Percentiles rank a stretch among this genome's conserved stretches.
Conservation (phyloP, 176 grass and related monocot genomes). For the Luzula sylvatica region DNA sequence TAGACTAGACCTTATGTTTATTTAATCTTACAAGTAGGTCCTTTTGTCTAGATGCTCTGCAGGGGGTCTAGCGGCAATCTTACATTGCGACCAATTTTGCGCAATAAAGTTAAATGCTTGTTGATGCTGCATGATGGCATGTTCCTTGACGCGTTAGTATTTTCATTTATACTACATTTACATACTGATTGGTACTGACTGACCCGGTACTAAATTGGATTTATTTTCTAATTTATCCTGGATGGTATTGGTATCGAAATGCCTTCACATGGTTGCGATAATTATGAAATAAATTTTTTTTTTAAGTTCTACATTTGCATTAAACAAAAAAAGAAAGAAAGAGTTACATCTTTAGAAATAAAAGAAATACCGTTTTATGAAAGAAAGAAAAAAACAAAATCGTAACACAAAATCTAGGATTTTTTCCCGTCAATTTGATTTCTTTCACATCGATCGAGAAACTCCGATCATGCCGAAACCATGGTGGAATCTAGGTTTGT, state of each 20-base stretch:
- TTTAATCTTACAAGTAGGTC: slow-evolving; percentile 21
- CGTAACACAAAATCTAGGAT: no score
- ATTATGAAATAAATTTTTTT: background rate
- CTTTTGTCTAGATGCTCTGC: slow-evolving; percentile 77
- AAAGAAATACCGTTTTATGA: no score
- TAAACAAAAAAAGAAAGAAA: no score
- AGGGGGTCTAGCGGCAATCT: slow-evolving; percentile 50
- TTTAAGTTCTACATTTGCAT: no score
- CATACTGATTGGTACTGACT: background rate
- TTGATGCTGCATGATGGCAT: slow-evolving; percentile 70
- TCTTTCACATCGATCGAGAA: no score
- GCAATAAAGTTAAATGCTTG: slow-evolving; percentile 61
- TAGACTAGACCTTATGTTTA: background rate
- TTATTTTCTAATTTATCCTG: background rate
- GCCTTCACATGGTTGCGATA: background rate
- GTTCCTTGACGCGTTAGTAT: slow-evolving; percentile 68
- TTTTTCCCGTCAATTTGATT: no score
- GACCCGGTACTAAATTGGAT: background rate
- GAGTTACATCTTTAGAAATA: no score
- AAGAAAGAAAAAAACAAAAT: no score
- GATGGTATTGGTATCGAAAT: background rate
- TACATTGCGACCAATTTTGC: slow-evolving; percentile 76
- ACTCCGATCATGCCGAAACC: no score
- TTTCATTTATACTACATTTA: background rate
- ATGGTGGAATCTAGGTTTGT: no score